These are phyloP conservation scores for Aspergillus candidus DNA, from an alignment of 2,329 filamentous ascomycete species.

Conservation along the genomic window DNA sequence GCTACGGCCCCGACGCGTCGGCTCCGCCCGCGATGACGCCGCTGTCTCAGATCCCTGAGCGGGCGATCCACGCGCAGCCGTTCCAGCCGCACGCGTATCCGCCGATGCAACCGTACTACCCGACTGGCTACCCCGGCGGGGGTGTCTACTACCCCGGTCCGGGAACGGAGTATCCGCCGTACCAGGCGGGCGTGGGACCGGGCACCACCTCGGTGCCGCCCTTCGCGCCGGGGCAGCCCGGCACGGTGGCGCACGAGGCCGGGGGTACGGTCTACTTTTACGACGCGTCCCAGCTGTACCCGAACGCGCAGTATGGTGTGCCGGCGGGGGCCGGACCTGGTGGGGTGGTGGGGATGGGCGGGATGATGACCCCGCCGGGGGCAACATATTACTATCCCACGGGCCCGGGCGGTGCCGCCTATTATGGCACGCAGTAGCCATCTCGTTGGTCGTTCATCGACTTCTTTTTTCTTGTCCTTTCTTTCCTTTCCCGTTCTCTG, in stretches of 20 bases:
- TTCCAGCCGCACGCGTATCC: conserved; percentile 73
- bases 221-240: conserved; percentile 51
- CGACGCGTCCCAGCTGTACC: conserved; percentile 64
- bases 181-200: conserved; percentile 42
- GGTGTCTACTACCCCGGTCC: conserved; percentile 63
- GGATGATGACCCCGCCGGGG: conserved; percentile 66
- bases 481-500: conserved; percentile 14
- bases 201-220: conserved; percentile 47
- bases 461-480: conserved; percentile 8
- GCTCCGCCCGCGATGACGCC: conserved; percentile 62
- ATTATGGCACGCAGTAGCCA: conserved; percentile 48
- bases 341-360: conserved; percentile 63
- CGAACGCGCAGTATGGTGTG: conserved; percentile 44
- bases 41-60: conserved; percentile 84
- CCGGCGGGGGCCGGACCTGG: conserved; percentile 47
- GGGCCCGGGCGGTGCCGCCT: conserved; percentile 50
- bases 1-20: conserved; percentile 52
- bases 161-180: conserved; percentile 35
- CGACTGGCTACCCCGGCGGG: conserved; percentile 52
- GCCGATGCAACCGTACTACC: conserved; percentile 53
- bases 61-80: conserved; percentile 80
- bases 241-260: conserved; percentile 72
- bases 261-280: conserved; percentile 98
- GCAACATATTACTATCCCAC: conserved; percentile 50
- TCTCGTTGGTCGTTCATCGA: conserved; percentile 4